Base-by-base conservation (phyloP, 371 early-diverging fungal species). In the Mucor piriformis region DNA sequence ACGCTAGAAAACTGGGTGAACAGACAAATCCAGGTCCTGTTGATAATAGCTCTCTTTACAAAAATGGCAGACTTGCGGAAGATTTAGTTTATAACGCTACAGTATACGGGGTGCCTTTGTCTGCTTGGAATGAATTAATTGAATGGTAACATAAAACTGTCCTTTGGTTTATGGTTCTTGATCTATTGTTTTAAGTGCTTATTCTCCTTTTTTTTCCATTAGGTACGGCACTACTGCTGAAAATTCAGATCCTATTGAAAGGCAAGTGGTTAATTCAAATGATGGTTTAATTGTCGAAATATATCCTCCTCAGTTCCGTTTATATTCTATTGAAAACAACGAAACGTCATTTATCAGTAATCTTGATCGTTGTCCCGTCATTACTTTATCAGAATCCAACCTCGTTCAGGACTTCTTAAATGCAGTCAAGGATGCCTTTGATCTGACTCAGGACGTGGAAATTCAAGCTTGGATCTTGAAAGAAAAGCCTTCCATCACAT, bases 241-340 rank as follows among this genome's bases (percentile, higher is more conserved):
- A 15, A 33, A 23, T 37, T 1, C 11, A 23, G 59, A 61, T 11
- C 58, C 67, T 29, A 61, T 66, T 37, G 33, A 55, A 15, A 40
- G 67, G 25, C 11, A 32, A 33, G 20, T 56, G 0, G 37, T 61
- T 2, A 49, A 25, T 11, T 29, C 24, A 3, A 32, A 43, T 13
- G 43, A 52, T 15, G 37, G 46, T 15, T 48, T 35, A 10, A 46
- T 23, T 6, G 25, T 66, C n/a, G 66, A 66, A 20, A 21, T 69
- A 3, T 69, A 69, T 42, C 70, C 70, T 44, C 63, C 66, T 13
- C 53, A 54, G 20, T 61, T 66, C 38, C 54, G 62, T 10, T 15
- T 69, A 23, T 69, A 66, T 13, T 7, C 32, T 7, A 33, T 69
- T 3, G 65, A 55, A n/a, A 27, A 35, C 8, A 46, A 16, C 13